Base-by-base conservation (phyloP, 768 basidiomycete species). In the Candolleomyces aberdarensis region DNA sequence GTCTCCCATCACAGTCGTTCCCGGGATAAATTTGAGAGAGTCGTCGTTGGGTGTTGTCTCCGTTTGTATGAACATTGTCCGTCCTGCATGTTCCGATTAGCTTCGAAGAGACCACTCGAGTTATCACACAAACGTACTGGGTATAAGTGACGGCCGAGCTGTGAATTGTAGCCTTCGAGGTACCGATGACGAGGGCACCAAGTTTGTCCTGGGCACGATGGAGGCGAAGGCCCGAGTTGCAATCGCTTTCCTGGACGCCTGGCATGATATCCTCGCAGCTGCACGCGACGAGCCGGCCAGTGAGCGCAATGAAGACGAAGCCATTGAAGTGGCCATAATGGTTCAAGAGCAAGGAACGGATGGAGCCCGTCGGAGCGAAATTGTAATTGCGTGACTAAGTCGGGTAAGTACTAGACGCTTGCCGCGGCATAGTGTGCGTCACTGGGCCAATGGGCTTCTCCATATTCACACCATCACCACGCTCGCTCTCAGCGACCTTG, bases 11-110 rank as follows among this genome's bases (percentile, higher is more conserved):
- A 99, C 95, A 31, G 86, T 73, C 22, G 88, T 81, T 0, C 97
- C 97, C 0, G 96, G 97, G 61, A 99, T 94, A 76, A 99, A 99
- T 74, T 99, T 98, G 56, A 99, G 84, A 0, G 96, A 96, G 71
- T 98, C 94, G 31, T 94, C 92, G 72, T 99, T 99, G 0, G 97
- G 97, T 0, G 97, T 99, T 10, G 88, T 86, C 76, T 98, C 96
- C 5, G 96, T 98, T 76, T 99, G 97, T 60, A 98, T 97, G 78
- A 98, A 98, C 96, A 98, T 96, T 57, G 90, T 89, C 22, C 95
- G 86, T 39, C 76, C 91, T 93, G 62, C 41, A 41, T 26, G 40
- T 9, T 15, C 20, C 57, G 63, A 51, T 58, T 40, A 61, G 47
- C 31, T 26, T 14, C 20, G 26, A n/a, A 39, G 20, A 13, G 15